These are phyloP conservation scores for Polytolypa hystricis DNA, from an alignment of 2,329 filamentous ascomycete genomes.

Conservation along the genomic window DNA sequence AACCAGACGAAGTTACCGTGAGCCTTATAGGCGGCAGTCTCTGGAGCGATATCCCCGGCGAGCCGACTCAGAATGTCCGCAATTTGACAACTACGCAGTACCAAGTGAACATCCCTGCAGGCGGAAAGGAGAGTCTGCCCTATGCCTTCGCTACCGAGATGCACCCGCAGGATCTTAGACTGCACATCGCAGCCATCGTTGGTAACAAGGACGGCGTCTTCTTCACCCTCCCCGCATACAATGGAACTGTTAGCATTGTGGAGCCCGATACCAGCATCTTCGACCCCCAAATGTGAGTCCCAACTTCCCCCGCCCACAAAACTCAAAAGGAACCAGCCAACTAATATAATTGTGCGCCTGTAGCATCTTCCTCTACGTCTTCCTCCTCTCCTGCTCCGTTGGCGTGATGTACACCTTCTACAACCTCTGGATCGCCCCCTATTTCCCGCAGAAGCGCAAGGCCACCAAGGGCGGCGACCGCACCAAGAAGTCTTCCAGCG, in stretches of 20 bases:
- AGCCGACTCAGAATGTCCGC: conserved; percentile 53
- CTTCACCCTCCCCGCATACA: conserved; percentile 70
- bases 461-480: conserved; percentile 55
- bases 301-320: too few species aligned
- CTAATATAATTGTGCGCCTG: conserved; percentile 4
- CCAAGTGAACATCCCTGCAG: conserved; percentile 60
- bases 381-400: conserved; percentile 67
- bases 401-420: conserved; percentile 93
- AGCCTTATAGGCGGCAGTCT: conserved; percentile 68
- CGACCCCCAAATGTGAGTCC: conserved; percentile 82
- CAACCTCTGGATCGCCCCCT: conserved; percentile 90
- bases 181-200: conserved; percentile 68
- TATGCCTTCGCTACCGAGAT: conserved; percentile 85
- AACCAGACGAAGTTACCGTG: conserved; percentile 62
- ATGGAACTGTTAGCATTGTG: conserved; percentile 73
- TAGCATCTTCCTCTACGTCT: conserved; percentile 94
- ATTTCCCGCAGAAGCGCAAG: conserved; percentile 81
- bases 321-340: too few species aligned
- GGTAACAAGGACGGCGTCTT: conserved; percentile 54
- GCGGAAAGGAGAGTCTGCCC: conserved; percentile 63
- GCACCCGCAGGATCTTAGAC: conserved; percentile 76
- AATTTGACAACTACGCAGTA: conserved; percentile 76
- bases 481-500: conserved; percentile 48
- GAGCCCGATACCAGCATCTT: conserved; percentile 86
- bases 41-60: conserved; percentile 44